phyloP scores from a whole-genome alignment of 305 asterid species.

The Fraxinus angustifolia region DNA sequence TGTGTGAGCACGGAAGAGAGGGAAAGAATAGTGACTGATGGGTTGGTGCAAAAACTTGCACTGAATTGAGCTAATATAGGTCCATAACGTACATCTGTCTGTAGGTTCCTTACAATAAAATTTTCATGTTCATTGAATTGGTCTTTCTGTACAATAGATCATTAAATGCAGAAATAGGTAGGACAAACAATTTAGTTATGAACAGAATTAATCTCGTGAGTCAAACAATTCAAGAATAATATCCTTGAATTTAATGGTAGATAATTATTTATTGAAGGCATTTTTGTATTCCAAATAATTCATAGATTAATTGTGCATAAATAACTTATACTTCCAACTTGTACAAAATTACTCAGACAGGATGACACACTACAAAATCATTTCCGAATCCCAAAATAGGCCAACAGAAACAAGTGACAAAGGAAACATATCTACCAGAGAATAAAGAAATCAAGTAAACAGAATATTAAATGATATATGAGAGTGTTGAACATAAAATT shows the following conservation, averaged over 20 bases:
- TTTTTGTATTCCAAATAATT: not conserved
- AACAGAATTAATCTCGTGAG: not conserved
- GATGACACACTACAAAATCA: constrained; percentile 30
- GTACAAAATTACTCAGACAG: constrained; percentile 20
- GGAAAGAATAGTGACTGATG: not conserved
- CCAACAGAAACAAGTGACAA: constrained; percentile 24
- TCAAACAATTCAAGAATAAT: not conserved
- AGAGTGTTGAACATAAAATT: constrained; percentile 23
- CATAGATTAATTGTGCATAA: not conserved
- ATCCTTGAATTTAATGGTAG: not conserved
- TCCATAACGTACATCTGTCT: not conserved
- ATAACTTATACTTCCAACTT: not conserved
- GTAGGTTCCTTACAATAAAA: not conserved
- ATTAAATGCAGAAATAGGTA: not conserved
- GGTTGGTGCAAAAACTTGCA: not conserved
- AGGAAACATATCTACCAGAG: constrained; percentile 19
- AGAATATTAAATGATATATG: constrained; percentile 43
- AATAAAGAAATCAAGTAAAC: constrained; percentile 25
- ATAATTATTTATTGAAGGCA: not conserved
- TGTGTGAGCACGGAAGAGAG: not conserved
- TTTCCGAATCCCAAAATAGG: constrained; percentile 41
- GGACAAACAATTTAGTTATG: not conserved
- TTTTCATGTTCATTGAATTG: not conserved
- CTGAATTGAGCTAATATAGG: not conserved
- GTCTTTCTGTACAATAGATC: not conserved